Evolutionary conservation across 2,329 filamentous ascomycete species (phyloP).

Genomic region (Aspergillus pseudonomiae): DNA sequence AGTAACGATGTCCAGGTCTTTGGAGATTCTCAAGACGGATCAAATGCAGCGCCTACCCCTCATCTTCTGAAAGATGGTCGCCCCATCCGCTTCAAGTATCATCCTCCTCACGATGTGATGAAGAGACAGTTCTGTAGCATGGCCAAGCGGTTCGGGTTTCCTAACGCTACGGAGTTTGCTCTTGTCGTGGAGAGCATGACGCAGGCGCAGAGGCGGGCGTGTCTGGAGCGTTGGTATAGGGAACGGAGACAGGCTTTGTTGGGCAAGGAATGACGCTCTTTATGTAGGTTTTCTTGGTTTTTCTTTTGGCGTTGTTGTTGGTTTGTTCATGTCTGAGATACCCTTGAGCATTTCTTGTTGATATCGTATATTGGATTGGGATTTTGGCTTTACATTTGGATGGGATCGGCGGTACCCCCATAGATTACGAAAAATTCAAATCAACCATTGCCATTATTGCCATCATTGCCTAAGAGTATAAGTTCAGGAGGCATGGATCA

Average conservation of each 20-base stretch:
- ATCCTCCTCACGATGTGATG: constrained; percentile 74
- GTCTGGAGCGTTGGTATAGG: constrained; percentile 78
- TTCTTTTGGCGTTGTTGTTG: constrained; percentile 1
- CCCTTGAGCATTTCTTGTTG: not conserved
- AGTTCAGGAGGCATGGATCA: too few species aligned
- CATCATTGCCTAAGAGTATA: not conserved
- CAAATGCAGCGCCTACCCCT: constrained; percentile 10
- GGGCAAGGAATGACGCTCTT: not conserved
- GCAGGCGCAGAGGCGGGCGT: constrained; percentile 76
- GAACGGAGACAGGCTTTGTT: constrained; percentile 58
- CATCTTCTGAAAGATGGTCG: constrained; percentile 39
- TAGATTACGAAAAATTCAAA: not conserved
- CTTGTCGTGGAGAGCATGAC: constrained; percentile 89
- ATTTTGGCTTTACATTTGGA: not conserved
- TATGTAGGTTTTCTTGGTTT: not conserved
- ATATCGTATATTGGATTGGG: not conserved
- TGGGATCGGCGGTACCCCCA: not conserved
- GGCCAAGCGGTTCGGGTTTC: constrained; percentile 77
- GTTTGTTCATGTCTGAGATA: not conserved
- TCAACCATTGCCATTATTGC: too few species aligned
- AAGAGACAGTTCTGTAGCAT: constrained; percentile 88
- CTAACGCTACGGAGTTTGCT: constrained; percentile 79
- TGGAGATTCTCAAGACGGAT: constrained; percentile 22
- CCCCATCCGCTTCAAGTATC: constrained; percentile 62
- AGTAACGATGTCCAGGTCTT: constrained; percentile 40